A percentile compares a stretch with the other conserved stretches of the same genome.
Conservation (phyloP, 352 stramenopile species). For the Nothophytophthora sp. region DNA sequence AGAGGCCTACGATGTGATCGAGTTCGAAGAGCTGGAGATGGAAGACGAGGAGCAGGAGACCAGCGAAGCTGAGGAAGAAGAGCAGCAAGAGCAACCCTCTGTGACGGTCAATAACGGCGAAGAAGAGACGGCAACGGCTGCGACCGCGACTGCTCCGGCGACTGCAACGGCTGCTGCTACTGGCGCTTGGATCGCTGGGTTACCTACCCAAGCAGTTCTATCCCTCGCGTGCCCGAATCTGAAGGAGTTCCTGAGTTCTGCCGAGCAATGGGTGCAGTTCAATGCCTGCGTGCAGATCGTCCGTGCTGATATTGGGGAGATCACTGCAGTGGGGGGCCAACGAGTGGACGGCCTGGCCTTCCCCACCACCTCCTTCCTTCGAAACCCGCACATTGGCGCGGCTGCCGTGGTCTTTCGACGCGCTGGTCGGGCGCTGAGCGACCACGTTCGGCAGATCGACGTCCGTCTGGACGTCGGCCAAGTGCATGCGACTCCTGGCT, state of each 20-base stretch:
- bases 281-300: slow-evolving; percentile 33
- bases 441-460: slow-evolving; percentile 21
- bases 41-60: slow-evolving; percentile 13
- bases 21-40: slow-evolving; percentile 6
- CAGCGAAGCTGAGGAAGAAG: slow-evolving; percentile 21
- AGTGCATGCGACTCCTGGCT: slow-evolving; percentile 44
- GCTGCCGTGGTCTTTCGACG: slow-evolving; percentile 33
- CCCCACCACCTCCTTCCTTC: slow-evolving; percentile 21
- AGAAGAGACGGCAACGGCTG: background rate
- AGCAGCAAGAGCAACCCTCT: slow-evolving; percentile 7
- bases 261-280: slow-evolving; percentile 41
- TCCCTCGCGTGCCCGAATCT: slow-evolving; percentile 23
- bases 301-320: slow-evolving; percentile 40
- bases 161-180: background rate
- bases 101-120: slow-evolving; percentile 11
- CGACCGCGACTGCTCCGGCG: background rate
- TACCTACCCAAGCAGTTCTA: slow-evolving; percentile 25
- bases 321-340: slow-evolving; percentile 20
- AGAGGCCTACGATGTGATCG: slow-evolving; percentile 11
- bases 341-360: slow-evolving; percentile 40
- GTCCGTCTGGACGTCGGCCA: slow-evolving; percentile 27
- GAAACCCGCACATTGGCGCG: slow-evolving; percentile 27
- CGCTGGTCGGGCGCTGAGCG: slow-evolving; percentile 19
- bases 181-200: slow-evolving; percentile 11
- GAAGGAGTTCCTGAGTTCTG: slow-evolving; percentile 33